Conservation (phyloP, 805 yeast genomes). For the Brettanomyces anomalus region DNA sequence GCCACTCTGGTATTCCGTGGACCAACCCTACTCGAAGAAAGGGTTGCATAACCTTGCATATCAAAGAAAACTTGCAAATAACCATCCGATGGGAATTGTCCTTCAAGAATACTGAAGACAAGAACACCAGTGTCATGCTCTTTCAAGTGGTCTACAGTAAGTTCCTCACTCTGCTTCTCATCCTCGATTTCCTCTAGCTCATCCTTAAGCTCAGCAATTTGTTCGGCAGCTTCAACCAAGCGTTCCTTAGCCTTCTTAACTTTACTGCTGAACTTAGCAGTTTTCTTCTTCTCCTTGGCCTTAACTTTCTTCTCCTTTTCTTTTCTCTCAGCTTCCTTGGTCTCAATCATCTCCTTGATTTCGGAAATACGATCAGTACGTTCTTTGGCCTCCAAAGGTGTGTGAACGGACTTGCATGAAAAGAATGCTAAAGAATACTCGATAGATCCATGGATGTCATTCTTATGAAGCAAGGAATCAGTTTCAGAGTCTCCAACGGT, state of each 20-base stretch:
- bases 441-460: slow-evolving; percentile 78
- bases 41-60: slow-evolving; percentile 58
- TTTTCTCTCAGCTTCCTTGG: slow-evolving; percentile 21
- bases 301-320: slow-evolving; percentile 11
- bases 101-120: slow-evolving; percentile 55
- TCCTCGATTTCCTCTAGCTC: slow-evolving; percentile 30
- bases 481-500: slow-evolving; percentile 47
- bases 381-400: slow-evolving; percentile 40
- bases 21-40: slow-evolving; percentile 44
- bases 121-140: slow-evolving; percentile 68
- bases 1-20: slow-evolving; percentile 24
- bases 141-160: slow-evolving; percentile 50
- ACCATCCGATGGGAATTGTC: slow-evolving; percentile 45
- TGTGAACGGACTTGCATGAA: slow-evolving; percentile 73
- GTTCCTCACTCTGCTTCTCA: slow-evolving; percentile 33
- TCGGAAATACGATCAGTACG: slow-evolving; percentile 10
- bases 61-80: slow-evolving; percentile 75
- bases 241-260: not conserved
- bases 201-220: slow-evolving; percentile 23
- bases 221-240: slow-evolving; percentile 13
- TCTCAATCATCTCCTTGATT: slow-evolving; percentile 21
- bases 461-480: slow-evolving; percentile 55
- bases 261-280: not conserved
- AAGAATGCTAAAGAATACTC: slow-evolving; percentile 71
- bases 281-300: not conserved